phyloP scores from a whole-genome alignment of 2,329 filamentous ascomycete species.

The Coleophoma crateriformis region DNA sequence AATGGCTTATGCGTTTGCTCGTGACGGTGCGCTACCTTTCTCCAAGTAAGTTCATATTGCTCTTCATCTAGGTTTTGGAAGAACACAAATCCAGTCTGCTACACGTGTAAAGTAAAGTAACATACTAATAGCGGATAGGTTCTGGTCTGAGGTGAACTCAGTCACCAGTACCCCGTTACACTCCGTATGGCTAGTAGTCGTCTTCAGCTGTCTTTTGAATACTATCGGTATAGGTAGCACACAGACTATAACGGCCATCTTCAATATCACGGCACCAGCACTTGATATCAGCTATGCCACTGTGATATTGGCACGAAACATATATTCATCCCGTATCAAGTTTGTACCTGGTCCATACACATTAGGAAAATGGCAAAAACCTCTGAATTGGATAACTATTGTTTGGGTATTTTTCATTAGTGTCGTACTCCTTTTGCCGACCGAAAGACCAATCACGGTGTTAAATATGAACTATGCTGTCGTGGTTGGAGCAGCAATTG shows the following conservation, averaged over 20 bases:
- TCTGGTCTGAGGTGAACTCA: constrained; percentile 45
- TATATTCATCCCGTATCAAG: constrained; percentile 13
- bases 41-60: constrained; percentile 36
- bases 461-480: constrained; percentile 47
- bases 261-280: constrained; percentile 45
- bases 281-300: constrained; percentile 50
- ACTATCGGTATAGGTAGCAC: constrained; percentile 45
- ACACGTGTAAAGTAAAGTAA: too few relatives aligned
- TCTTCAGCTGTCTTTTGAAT: constrained; percentile 46
- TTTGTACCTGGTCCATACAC: constrained; percentile 44
- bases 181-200: constrained; percentile 58
- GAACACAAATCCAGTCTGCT: too few relatives aligned
- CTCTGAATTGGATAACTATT: constrained; percentile 50
- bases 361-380: constrained; percentile 47
- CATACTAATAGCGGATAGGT: constrained; percentile 24
- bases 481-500: constrained; percentile 38
- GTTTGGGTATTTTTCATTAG: constrained; percentile 59
- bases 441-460: constrained; percentile 37
- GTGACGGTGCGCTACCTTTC: constrained; percentile 55
- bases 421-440: constrained; percentile 50
- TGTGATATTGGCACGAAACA: constrained; percentile 46
- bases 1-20: constrained; percentile 56
- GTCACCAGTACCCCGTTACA: constrained; percentile 54
- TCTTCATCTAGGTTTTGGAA: background rate
- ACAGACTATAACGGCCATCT: constrained; percentile 45